Evolutionary conservation across 768 basidiomycete genomes (phyloP).

Genomic region (Lactifluus volemus): DNA sequence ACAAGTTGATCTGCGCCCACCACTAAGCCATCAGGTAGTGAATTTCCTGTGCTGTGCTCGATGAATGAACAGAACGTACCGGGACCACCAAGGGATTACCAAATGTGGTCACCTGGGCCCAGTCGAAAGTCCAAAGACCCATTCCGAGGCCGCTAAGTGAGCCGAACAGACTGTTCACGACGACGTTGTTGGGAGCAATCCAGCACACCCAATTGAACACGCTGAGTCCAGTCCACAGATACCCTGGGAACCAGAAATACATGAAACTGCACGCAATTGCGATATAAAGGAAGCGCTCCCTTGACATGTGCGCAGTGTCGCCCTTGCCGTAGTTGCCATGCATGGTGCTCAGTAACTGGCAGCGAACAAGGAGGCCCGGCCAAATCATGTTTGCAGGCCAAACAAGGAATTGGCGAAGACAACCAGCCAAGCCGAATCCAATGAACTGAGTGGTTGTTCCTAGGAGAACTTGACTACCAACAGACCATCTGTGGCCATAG

Average conservation of each 20-base stretch:
- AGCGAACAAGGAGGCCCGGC: constrained; percentile 81
- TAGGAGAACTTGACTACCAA: constrained; percentile 52
- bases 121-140: no score
- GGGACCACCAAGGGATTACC: no score
- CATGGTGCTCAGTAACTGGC: constrained; percentile 79
- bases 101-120: no score
- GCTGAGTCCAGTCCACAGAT: no score
- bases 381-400: constrained; percentile 86
- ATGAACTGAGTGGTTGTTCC: constrained; percentile 56
- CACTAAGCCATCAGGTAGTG: no score
- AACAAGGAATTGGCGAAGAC: constrained; percentile 74
- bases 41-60: no score
- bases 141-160: no score
- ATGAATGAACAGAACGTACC: no score
- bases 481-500: constrained; percentile 51
- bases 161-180: no score
- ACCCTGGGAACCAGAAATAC: constrained; percentile 78
- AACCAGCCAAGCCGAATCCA: constrained; percentile 64
- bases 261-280: constrained; percentile 48
- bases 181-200: no score
- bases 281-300: constrained; percentile 72
- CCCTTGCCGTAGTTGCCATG: constrained; percentile 64
- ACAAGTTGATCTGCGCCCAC: no score
- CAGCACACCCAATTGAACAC: no score
- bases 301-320: constrained; percentile 62